Base-by-base conservation (phyloP, 2,329 filamentous ascomycete species). In the Pyrenophora seminiperda region DNA sequence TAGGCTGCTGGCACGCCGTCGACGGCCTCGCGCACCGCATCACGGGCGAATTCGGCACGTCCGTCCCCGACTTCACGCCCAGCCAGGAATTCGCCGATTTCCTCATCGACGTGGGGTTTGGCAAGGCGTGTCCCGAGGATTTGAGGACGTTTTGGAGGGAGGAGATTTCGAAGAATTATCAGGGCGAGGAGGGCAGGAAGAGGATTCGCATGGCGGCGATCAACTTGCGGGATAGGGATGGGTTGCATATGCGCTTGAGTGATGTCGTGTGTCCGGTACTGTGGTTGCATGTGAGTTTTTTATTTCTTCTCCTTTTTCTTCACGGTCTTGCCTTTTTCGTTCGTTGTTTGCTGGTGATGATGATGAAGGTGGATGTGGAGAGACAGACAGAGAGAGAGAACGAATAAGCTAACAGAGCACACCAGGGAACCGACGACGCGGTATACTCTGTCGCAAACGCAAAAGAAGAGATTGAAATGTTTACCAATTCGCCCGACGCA, bases 181-280 rank as follows among this genome's bases (percentile, higher is more conserved):
- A 56, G 3, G 80, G 79, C 2, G 77, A 83, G 41, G 78, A 78
- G 7, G 80, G 80, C 0, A 67, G 79, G 27, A 67, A 67, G 44
- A 72, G 76, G 24, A 70, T 74, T 4, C 69, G 78, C 1, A 80
- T 81, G 78, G 77, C 77, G n/a, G 72, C 75, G 1, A 77, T 79
- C 46, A 79, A 78, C 50, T 59, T 82, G 17, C 58, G 71, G 13
- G 77, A 80, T 44, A 66, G 79, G 2, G 81, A 81, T 63, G 76
- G 77, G 1, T 54, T 83, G 56, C 72, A 77, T 49, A 58, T 69
- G 4, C 59, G 80, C 6, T 50, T 81, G 22, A 69, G 64, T 3
- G 79, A 82, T 64, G 68, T 83, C 3, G 63, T 58, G 36, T 81
- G 79, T 64, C 80, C 80, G 0, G 79, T 83, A 2, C 58, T 77